These are phyloP conservation scores for Hyaloscypha variabilis DNA, from an alignment of 495 filamentous ascomycete genomes.

Conservation along the genomic window DNA sequence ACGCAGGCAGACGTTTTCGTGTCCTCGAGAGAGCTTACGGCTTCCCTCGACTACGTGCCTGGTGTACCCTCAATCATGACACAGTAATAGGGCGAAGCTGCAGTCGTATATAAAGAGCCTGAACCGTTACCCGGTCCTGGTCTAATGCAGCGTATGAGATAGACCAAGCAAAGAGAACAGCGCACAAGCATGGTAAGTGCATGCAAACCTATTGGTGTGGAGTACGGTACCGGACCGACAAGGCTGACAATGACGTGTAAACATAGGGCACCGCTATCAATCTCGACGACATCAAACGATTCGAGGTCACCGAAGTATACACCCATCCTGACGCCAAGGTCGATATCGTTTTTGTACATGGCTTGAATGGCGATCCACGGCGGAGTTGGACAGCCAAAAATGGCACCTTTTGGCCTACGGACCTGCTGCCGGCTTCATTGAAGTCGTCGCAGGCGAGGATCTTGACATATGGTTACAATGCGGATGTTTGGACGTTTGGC, in stretches of 20 bases:
- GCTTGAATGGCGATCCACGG: constrained; percentile 77
- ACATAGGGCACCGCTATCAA: constrained; percentile 41
- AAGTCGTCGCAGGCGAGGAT: constrained; percentile 59
- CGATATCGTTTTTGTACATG: constrained; percentile 80
- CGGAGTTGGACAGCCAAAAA: constrained; percentile 73
- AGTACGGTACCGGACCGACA: neutral
- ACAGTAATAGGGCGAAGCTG: neutral
- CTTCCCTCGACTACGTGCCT: neutral
- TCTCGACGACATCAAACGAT: constrained; percentile 58
- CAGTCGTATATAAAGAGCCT: constrained; percentile 15
- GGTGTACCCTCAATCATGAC: constrained; percentile 9
- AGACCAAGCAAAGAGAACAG: constrained; percentile 12
- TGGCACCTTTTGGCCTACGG: constrained; percentile 74
- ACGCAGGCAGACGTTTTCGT: constrained; percentile 21
- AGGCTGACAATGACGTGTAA: constrained; percentile 16
- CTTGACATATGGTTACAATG: constrained; percentile 84
- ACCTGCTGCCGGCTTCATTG: constrained; percentile 69
- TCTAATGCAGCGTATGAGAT: constrained; percentile 13
- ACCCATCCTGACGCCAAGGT: constrained; percentile 58
- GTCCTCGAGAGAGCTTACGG: neutral
- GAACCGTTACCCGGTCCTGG: neutral
- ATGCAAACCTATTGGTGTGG: neutral
- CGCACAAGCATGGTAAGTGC: constrained; percentile 26
- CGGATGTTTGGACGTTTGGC: constrained; percentile 70
- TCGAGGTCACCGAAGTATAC: constrained; percentile 72